Evolutionary conservation across 345 rosid genomes (phyloP), one percentile per base, ranked within the genome.

Genomic region (Abelmoschus esculentus): DNA sequence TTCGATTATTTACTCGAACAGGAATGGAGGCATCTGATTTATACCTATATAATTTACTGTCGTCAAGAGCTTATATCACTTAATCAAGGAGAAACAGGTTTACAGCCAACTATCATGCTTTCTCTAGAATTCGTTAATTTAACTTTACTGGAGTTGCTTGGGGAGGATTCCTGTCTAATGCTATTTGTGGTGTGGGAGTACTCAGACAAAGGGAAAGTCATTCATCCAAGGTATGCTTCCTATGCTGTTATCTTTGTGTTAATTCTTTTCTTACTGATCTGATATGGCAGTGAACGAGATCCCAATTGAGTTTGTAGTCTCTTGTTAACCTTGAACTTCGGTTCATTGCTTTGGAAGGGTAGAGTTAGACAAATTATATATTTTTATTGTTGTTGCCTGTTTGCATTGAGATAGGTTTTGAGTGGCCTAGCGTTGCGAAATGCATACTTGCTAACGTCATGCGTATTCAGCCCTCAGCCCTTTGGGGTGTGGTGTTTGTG

Each of bases 341-440:
- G 61, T 75, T 67, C 59, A 83, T 87, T 80, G 93, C 91, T 15
- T 75, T 90, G 77, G 86, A 90, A 90, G 98, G n/a, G 98, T 92
- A 83, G 54, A 18, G 38, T 28, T 64, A 34, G 17, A 42, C 13
- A 64, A 14, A 12, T 13, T 58, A 56, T 40, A 14, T 36, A 36
- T 38, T 71, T 61, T 34, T 64, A 42, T 13, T 64, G 9, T 44
- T 63, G 49, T 64, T 6, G 17, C 69, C 12, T 65, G 69, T 46
- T 65, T 1, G 36, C 12, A 26, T 44, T 7, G 6, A 22, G 18
- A 44, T 22, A 12, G 18, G 12, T 12, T 64, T 64, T 26, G 36
- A 7, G n/a, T 64, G 40, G 12, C 26, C 53, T 42, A n/a, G n/a
- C n/a, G n/a, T n/a, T 63, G 68, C 34, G 42, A 42, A 42, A 12